phyloP scores from a whole-genome alignment of 208 protist species.

The Trypanosoma cruzi region DNA sequence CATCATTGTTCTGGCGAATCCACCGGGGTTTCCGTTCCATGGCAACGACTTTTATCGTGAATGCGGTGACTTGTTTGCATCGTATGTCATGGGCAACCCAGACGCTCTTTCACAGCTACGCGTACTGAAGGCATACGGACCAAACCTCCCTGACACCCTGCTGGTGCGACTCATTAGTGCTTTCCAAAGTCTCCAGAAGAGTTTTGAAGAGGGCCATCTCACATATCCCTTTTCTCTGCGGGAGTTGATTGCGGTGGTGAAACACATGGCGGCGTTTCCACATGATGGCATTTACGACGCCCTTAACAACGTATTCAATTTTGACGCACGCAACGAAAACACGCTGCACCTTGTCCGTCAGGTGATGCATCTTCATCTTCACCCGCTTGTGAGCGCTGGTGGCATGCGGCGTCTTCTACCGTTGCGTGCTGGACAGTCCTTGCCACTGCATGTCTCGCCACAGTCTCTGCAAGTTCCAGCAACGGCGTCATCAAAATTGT shows the following conservation, averaged over 20 bases:
- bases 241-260: slow-evolving; percentile 95
- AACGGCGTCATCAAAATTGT: background rate
- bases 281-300: slow-evolving; percentile 83
- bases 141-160: slow-evolving; percentile 51
- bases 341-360: slow-evolving; percentile 71
- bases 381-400: slow-evolving; percentile 39
- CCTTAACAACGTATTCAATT: slow-evolving; percentile 89
- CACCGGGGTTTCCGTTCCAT: slow-evolving; percentile 94
- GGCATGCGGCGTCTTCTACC: slow-evolving; percentile 53
- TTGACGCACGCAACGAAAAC: slow-evolving; percentile 77
- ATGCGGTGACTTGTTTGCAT: slow-evolving; percentile 92
- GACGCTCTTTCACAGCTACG: slow-evolving; percentile 82
- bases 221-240: slow-evolving; percentile 92
- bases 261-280: slow-evolving; percentile 90
- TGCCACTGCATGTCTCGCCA: slow-evolving; percentile 28
- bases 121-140: slow-evolving; percentile 73
- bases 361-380: slow-evolving; percentile 52
- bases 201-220: slow-evolving; percentile 85
- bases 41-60: slow-evolving; percentile 95
- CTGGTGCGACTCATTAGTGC: slow-evolving; percentile 64
- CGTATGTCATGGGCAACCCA: slow-evolving; percentile 93
- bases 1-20: slow-evolving; percentile 89
- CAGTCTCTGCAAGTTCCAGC: slow-evolving; percentile 29
- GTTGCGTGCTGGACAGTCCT: slow-evolving; percentile 38
- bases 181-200: slow-evolving; percentile 76